Conservation (phyloP, 202 grass and related monocot species). For the Bolboschoenoplectus hybrid region DNA sequence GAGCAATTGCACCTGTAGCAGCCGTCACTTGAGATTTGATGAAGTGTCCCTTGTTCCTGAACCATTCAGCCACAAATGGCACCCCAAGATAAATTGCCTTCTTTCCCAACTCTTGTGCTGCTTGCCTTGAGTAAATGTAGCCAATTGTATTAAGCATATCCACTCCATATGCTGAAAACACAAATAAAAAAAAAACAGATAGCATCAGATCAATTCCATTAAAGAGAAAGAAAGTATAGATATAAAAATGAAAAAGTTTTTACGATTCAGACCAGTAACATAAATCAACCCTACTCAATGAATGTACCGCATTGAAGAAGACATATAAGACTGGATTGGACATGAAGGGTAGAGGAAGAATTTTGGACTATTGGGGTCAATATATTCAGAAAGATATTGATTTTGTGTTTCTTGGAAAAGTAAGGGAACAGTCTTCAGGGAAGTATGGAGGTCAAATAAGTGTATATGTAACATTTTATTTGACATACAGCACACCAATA, state of each 20-base stretch:
- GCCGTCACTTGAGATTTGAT: constrained; percentile 99
- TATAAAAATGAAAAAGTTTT: not conserved
- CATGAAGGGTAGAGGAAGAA: not conserved
- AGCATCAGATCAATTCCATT: constrained; percentile 19
- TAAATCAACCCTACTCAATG: constrained; percentile 12
- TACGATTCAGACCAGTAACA: constrained; percentile 5
- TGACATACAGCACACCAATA: not conserved
- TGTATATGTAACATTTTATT: constrained; percentile 5
- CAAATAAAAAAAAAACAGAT: constrained; percentile 42
- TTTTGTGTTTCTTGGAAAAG: not conserved
- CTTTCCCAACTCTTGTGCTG: constrained; percentile 98
- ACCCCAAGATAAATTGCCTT: constrained; percentile 91
- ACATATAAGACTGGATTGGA: not conserved
- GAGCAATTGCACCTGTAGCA: constrained; percentile 91
- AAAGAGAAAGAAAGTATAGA: not conserved
- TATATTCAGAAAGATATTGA: not conserved
- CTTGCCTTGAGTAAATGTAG: constrained; percentile 96
- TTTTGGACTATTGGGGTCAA: not conserved
- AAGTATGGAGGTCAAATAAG: not conserved
- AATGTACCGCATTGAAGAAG: not conserved
- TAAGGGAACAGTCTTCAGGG: not conserved
- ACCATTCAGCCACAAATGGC: constrained; percentile 99
- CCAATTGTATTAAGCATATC: constrained; percentile 98
- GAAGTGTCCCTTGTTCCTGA: constrained; percentile 98
- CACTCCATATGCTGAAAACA: constrained; percentile 77